Percentiles rank a stretch among this genome's conserved stretches.
Evolutionary conservation across 768 basidiomycete genomes (phyloP).

Genomic region (Chiua virens): DNA sequence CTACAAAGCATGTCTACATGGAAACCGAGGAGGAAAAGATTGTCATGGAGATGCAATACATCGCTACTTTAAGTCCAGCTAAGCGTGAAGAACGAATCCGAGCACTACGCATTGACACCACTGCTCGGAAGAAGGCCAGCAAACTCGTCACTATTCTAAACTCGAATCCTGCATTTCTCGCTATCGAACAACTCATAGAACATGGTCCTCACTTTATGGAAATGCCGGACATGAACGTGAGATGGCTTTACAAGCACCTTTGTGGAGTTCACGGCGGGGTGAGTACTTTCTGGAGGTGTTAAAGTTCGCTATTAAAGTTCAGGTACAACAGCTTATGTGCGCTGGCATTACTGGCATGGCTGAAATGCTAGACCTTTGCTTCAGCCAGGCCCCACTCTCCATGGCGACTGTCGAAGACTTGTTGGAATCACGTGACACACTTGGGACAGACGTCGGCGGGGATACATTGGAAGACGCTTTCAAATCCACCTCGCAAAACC

Average conservation of each 20-base stretch:
- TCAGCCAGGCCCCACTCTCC: neutral
- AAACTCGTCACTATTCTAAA: neutral
- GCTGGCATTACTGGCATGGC: neutral
- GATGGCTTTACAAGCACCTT: neutral
- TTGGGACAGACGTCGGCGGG: no score
- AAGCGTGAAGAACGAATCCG: neutral
- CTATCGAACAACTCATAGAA: neutral
- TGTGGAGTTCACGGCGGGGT: slow-evolving; percentile 1
- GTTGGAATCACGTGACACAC: neutral
- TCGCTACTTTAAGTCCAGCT: neutral
- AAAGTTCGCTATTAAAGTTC: neutral
- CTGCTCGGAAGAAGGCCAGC: neutral
- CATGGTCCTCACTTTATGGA: neutral
- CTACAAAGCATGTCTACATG: slow-evolving; percentile 11
- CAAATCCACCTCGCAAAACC: no score
- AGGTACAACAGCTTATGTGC: neutral
- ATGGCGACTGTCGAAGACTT: neutral
- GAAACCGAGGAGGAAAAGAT: slow-evolving; percentile 6
- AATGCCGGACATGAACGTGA: slow-evolving; percentile 1
- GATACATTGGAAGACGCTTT: no score
- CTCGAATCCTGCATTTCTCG: neutral
- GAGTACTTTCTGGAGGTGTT: neutral
- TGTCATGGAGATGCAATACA: slow-evolving; percentile 9
- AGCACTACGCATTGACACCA: neutral
- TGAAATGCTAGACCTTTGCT: neutral